These are phyloP conservation scores for Dispira parvispora DNA, from an alignment of 192 early-diverging fungal species.

Conservation along the genomic window DNA sequence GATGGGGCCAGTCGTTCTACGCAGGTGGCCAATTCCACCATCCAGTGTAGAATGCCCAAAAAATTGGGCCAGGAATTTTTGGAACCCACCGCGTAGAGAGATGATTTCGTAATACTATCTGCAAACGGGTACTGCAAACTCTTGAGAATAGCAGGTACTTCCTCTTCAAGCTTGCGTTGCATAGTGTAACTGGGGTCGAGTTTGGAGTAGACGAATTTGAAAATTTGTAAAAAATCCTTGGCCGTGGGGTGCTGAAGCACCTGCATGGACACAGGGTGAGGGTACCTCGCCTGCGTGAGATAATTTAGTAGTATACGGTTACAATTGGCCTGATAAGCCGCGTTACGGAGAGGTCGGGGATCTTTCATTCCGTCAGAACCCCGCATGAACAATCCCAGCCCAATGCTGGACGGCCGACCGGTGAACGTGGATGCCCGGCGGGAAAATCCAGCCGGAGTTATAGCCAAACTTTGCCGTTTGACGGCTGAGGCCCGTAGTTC, in stretches of 20 bases:
- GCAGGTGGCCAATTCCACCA: conserved; percentile 46
- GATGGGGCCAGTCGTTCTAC: conserved; percentile 33
- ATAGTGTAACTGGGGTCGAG: conserved; percentile 47
- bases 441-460: not conserved
- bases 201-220: conserved; percentile 52
- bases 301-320: conserved; percentile 42
- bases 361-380: conserved; percentile 39
- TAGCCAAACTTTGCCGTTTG: not conserved
- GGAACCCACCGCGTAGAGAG: conserved; percentile 24
- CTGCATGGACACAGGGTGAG: conserved; percentile 34
- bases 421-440: conserved; percentile 3
- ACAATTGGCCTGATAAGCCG: conserved; percentile 35
- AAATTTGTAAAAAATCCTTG: conserved; percentile 58
- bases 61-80: conserved; percentile 41
- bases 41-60: conserved; percentile 55
- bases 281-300: conserved; percentile 44
- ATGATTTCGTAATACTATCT: conserved; percentile 28
- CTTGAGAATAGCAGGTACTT: conserved; percentile 40
- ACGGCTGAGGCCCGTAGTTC: not conserved
- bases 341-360: conserved; percentile 46
- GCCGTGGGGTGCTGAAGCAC: conserved; percentile 36
- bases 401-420: conserved; percentile 1
- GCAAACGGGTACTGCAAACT: conserved; percentile 26
- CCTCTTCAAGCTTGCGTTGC: conserved; percentile 50
- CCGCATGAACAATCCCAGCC: conserved; percentile 7